Evolutionary conservation across 805 yeast species (phyloP), one percentile per base, ranked within the genome.

Genomic region (Lipomyces oligophaga): DNA sequence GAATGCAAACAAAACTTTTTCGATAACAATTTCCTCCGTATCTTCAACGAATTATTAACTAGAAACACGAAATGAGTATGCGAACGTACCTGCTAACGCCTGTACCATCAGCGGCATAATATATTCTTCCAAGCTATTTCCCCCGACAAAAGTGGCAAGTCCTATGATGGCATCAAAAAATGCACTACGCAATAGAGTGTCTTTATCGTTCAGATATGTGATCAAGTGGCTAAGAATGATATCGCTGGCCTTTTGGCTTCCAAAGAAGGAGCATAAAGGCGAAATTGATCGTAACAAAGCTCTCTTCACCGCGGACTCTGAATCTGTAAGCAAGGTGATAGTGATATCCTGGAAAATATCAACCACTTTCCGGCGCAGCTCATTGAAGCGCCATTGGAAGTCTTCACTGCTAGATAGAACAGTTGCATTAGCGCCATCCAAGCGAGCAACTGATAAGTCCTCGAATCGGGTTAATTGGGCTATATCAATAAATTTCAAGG

Each of bases 161-260:
- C 82, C 79, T 1, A 87, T 74, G 8, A 89, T 77, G 5, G 87
- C 74, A 34, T 79, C 75, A 30, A 90, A 80, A 58, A 93, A 81
- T 3, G 81, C 79, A 24, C 84, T 67, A 49, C 94, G 71, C 19
- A 93, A 68, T 18, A 78, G 74, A 0, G 82, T 68, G 59, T 80
- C 79, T 45, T 79, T 74, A 60, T 89, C 96, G 63, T 93, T 93
- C 53, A 93, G 67, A 60, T 88, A 93, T 0, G 97, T 89, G 35
- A 93, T 89, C 45, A 89, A 69, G 68, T 93, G 97, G 36, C 96
- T 88, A 38, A 93, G 67, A 19, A 93, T 80, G 33, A 93, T 71
- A 62, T 93, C 97, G 60, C 85, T 89, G 0, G 96, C 83, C 56
- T 80, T 85, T 44, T 86, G 95, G 45, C 82, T 79, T 0, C 96